A percentile compares a stretch with the other conserved stretches of the same genome.
Evolutionary conservation across 2,329 filamentous ascomycete genomes (phyloP).

Genomic region (Ophiostoma sp.): DNA sequence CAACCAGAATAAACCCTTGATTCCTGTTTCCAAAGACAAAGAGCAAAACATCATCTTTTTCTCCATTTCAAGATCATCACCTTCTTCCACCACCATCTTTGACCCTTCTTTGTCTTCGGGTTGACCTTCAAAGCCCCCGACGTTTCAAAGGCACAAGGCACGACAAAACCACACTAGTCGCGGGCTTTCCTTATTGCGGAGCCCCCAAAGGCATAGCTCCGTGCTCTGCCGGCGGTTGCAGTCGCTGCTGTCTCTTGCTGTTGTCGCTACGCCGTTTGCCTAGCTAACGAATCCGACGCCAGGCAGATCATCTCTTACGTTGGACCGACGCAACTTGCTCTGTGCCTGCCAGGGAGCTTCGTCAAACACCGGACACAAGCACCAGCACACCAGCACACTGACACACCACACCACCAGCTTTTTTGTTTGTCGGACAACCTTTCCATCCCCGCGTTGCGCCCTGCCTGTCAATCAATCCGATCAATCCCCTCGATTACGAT

Average conservation of each 20-base stretch:
- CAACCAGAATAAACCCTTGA: background rate
- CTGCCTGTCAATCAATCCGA: background rate
- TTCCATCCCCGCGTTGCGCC: background rate
- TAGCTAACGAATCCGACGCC: background rate
- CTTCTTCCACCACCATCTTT: background rate
- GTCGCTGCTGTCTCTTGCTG: background rate
- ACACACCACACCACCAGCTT: background rate
- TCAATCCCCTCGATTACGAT: conserved; percentile 12
- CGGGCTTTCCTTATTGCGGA: conserved; percentile 20
- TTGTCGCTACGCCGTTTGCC: background rate
- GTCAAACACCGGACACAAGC: background rate
- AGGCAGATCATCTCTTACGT: conserved; percentile 27
- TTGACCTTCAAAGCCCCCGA: background rate
- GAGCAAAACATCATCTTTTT: background rate
- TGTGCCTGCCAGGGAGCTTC: background rate
- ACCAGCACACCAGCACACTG: background rate
- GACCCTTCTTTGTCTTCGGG: background rate
- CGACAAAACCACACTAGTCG: background rate
- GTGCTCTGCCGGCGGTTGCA: background rate
- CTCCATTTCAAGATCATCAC: background rate
- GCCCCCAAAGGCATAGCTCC: background rate
- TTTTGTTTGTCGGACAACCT: background rate
- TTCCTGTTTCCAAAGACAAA: background rate
- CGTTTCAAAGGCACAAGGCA: conserved; percentile 12
- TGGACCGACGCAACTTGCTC: background rate